Evolutionary conservation across 495 filamentous ascomycete genomes (phyloP), one percentile per base, ranked within the genome.

Genomic region (Hypoxylon rickii): DNA sequence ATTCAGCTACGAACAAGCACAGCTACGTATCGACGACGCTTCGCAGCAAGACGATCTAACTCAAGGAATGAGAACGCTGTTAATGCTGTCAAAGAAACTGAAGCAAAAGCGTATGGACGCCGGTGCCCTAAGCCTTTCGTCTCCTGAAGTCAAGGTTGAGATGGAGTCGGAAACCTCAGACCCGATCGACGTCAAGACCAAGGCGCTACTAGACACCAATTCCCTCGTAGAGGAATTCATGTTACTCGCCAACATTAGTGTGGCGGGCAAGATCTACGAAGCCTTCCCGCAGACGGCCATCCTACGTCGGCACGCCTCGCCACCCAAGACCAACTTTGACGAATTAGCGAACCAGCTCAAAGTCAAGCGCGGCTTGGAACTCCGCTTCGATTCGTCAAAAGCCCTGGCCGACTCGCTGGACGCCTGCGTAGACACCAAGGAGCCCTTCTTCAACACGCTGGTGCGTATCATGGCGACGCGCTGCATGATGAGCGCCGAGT

Each of bases 401-500:
- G 90, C 91, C 12, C 81, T 98, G 17, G 94, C 94, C 48, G 90
- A 90, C 71, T 95, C 90, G 11, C 79, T 98, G 2, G 95, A 98
- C 73, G 73, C 64, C 12, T 97, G 94, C 72, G 79, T 86, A 38
- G 92, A 96, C 65, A 70, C 83, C 0, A 64, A 79, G n/a, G 89
- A 97, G 60, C 89, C 95, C 6, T 98, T 97, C 81, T 97, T 97
- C 81, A 98, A 98, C 79, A 97, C 93, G 16, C 84, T 98, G 10
- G 82, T 97, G 65, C 90, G 94, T 59, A 96, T 98, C 74, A 84
- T 98, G 73, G 94, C 94, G 7, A 98, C 95, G 8, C 86, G 94
- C 21, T 98, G 94, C 84, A 97, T 98, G 95, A 96, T 95, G 76
- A 92, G 92, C 24, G 94, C 94, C 51, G 95, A 97, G 72, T 98